Percentiles rank a stretch among this genome's conserved stretches.
These are phyloP conservation scores for Arthroderma sp. DNA, from an alignment of 2,329 filamentous ascomycete species.

Conservation along the genomic window DNA sequence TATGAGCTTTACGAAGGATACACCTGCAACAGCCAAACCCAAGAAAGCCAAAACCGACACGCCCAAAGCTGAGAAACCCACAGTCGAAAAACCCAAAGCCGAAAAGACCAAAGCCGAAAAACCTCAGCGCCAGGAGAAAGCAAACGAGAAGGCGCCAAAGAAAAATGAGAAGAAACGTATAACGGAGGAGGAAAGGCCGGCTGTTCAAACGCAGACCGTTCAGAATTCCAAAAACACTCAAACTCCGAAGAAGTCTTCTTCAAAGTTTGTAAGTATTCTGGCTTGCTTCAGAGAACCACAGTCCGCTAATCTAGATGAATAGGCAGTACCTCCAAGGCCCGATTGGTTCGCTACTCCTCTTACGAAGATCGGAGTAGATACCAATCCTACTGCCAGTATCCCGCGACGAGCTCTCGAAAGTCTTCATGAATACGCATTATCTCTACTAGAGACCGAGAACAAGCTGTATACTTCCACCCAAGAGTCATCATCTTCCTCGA, in stretches of 20 bases:
- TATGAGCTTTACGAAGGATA: background rate
- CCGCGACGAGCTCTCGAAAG: slow-evolving; percentile 43
- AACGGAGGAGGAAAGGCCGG: background rate
- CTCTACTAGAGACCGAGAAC: slow-evolving; percentile 65
- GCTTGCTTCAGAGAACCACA: background rate
- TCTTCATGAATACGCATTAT: slow-evolving; percentile 53
- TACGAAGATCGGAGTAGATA: slow-evolving; percentile 36
- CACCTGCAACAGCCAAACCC: slow-evolving; percentile 13
- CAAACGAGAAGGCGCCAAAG: slow-evolving; percentile 11
- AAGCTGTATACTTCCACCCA: slow-evolving; percentile 58
- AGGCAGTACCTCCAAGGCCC: slow-evolving; percentile 48
- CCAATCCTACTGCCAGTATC: slow-evolving; percentile 33
- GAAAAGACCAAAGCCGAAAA: slow-evolving; percentile 13
- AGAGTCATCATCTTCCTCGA: slow-evolving; percentile 64
- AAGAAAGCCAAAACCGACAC: slow-evolving; percentile 20
- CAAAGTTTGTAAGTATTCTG: slow-evolving; percentile 4
- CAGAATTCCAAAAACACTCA: background rate
- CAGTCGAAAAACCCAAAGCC: background rate
- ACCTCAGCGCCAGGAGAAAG: slow-evolving; percentile 13
- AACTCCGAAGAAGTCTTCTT: background rate
- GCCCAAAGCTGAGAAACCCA: slow-evolving; percentile 8
- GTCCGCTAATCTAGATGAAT: slow-evolving; percentile 11
- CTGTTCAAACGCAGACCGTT: too few species aligned
- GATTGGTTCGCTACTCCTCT: slow-evolving; percentile 54
- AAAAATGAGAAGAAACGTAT: background rate